phyloP scores from a whole-genome alignment of 2,329 filamentous ascomycete genomes.

The Colletotrichum sp. region DNA sequence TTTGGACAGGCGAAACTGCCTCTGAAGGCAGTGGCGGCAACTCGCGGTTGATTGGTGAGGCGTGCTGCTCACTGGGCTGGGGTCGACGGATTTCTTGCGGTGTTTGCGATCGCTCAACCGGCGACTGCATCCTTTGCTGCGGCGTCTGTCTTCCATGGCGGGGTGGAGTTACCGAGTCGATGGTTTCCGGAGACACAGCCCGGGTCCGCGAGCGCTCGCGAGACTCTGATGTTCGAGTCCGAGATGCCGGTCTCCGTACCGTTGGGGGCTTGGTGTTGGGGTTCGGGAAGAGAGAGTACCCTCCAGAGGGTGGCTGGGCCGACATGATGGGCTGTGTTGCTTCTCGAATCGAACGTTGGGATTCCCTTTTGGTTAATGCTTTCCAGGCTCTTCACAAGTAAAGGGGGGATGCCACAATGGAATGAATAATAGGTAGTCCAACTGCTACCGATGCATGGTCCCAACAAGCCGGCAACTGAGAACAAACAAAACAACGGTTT shows the following conservation, averaged over 20 bases:
- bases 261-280: constrained; percentile 48
- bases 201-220: constrained; percentile 35
- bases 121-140: constrained; percentile 34
- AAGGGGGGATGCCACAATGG: neutral
- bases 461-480: neutral
- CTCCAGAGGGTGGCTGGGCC: constrained; percentile 42
- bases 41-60: constrained; percentile 5
- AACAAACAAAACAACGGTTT: constrained; percentile 3
- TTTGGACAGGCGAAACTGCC: constrained; percentile 34
- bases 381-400: neutral
- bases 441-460: constrained; percentile 19
- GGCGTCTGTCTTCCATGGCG: constrained; percentile 37
- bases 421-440: constrained; percentile 9
- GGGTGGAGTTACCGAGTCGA: constrained; percentile 33
- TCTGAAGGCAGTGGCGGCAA: constrained; percentile 12
- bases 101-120: constrained; percentile 37
- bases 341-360: neutral
- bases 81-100: constrained; percentile 26
- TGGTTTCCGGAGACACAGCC: constrained; percentile 37
- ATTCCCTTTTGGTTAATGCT: neutral
- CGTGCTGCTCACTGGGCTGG: constrained; percentile 1
- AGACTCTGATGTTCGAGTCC: constrained; percentile 41
- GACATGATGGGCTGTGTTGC: constrained; percentile 37
- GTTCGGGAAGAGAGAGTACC: constrained; percentile 64
- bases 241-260: constrained; percentile 46